These are phyloP conservation scores for Fusarium luffae DNA, from an alignment of 2,329 filamentous ascomycete genomes.

Conservation along the genomic window DNA sequence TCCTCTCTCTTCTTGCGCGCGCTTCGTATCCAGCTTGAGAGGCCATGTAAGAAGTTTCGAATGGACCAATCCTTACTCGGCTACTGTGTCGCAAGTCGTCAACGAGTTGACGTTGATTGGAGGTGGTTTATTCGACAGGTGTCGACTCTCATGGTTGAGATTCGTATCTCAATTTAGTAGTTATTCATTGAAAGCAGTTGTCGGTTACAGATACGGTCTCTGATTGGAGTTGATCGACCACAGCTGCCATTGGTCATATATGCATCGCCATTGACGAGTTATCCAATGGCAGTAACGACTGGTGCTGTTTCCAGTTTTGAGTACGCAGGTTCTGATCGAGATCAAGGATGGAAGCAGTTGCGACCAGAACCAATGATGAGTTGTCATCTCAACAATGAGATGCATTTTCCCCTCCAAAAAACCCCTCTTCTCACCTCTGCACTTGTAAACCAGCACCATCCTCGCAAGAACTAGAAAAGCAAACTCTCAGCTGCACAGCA, in stretches of 20 bases:
- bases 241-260: conserved; percentile 2
- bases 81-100: conserved; percentile 11
- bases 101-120: conserved; percentile 22
- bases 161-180: conserved; percentile 19
- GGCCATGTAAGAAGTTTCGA: not conserved
- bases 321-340: conserved; percentile 9
- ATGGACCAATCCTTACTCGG: conserved; percentile 1
- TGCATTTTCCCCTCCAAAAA: not conserved
- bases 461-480: conserved; percentile 19
- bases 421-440: conserved; percentile 7
- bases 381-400: conserved; percentile 12
- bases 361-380: conserved; percentile 22
- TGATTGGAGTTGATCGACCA: conserved; percentile 10
- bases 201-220: not conserved
- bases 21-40: conserved; percentile 18
- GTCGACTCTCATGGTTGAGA: not conserved
- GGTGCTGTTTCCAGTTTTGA: conserved; percentile 8
- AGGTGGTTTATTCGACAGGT: not conserved
- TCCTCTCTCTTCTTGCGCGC: conserved; percentile 20
- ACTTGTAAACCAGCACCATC: conserved; percentile 20
- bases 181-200: conserved; percentile 1
- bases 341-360: conserved; percentile 24
- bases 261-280: not conserved
- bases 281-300: conserved; percentile 6
- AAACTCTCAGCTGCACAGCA: conserved; percentile 18